These are phyloP conservation scores for Ceratobasidium sp. DNA, from an alignment of 1,284 basidiomycete genomes.

Conservation along the genomic window DNA sequence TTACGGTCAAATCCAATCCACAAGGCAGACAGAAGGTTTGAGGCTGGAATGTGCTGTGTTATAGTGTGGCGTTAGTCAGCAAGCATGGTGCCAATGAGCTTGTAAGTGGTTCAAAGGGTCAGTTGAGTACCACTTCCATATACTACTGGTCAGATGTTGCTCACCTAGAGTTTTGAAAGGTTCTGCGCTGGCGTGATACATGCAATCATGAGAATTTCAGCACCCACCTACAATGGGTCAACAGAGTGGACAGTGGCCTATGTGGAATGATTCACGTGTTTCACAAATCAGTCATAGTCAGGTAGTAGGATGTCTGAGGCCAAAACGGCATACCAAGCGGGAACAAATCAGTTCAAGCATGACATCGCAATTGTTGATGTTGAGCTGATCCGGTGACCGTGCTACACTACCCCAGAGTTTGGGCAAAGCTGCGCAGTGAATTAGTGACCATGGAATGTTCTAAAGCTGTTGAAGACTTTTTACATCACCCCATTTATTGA, in stretches of 20 bases:
- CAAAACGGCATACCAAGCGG: neutral
- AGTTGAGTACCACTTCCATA: too few relatives aligned
- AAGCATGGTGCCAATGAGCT: neutral
- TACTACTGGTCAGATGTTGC: too few relatives aligned
- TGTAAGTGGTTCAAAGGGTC: too few relatives aligned
- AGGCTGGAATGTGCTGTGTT: neutral
- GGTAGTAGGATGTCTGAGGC: constrained; percentile 5
- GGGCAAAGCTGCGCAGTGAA: neutral
- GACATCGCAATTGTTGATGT: constrained; percentile 9
- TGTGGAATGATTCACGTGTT: constrained; percentile 40
- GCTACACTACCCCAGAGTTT: constrained; percentile 25
- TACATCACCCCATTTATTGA: neutral
- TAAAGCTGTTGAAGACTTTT: constrained; percentile 8
- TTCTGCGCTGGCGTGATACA: neutral
- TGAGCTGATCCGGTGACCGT: constrained; percentile 18
- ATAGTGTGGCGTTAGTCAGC: neutral
- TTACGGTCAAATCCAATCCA: neutral
- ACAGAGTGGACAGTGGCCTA: constrained; percentile 29
- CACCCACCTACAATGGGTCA: neutral
- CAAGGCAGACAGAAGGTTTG: neutral
- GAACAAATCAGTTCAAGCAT: neutral
- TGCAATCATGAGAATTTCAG: neutral
- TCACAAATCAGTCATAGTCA: neutral
- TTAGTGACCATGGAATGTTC: constrained; percentile 28
- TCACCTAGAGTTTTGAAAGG: neutral